phyloP scores from a whole-genome alignment of 108 stramenopile species.

The Poteriospumella lacustris region DNA sequence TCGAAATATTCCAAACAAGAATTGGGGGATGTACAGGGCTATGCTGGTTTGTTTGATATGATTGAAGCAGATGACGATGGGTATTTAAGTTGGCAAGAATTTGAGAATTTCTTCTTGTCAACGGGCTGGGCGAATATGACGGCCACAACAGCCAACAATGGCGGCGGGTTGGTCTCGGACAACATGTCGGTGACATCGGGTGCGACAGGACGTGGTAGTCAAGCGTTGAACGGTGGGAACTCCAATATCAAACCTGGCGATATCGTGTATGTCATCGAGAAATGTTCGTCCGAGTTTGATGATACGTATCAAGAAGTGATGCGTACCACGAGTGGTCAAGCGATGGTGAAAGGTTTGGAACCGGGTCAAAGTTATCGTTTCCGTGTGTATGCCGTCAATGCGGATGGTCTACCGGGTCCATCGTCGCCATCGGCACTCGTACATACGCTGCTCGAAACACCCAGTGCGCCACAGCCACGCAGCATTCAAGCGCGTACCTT shows the following conservation, averaged over 20 bases:
- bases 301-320: conserved; percentile 48
- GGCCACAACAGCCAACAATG: neutral
- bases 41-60: conserved; percentile 15
- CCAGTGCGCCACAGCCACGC: neutral
- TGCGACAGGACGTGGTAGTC: no score
- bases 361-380: conserved; percentile 40
- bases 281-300: conserved; percentile 35
- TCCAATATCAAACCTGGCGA: conserved; percentile 20
- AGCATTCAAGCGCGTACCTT: neutral
- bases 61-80: conserved; percentile 31
- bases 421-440: conserved; percentile 33
- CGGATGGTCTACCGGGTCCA: conserved; percentile 32
- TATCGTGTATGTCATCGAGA: conserved; percentile 44
- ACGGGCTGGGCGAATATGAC: neutral
- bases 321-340: conserved; percentile 22
- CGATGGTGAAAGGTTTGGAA: conserved; percentile 27
- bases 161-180: neutral
- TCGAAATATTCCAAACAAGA: neutral
- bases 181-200: neutral
- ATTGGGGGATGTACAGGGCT: neutral
- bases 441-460: conserved; percentile 45
- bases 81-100: neutral
- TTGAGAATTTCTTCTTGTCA: conserved; percentile 10
- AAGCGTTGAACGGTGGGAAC: no score
- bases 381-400: conserved; percentile 42